Evolutionary conservation across 2,329 filamentous ascomycete species (phyloP), one percentile per base, ranked within the genome.

Genomic region (Botrytis aclada): DNA sequence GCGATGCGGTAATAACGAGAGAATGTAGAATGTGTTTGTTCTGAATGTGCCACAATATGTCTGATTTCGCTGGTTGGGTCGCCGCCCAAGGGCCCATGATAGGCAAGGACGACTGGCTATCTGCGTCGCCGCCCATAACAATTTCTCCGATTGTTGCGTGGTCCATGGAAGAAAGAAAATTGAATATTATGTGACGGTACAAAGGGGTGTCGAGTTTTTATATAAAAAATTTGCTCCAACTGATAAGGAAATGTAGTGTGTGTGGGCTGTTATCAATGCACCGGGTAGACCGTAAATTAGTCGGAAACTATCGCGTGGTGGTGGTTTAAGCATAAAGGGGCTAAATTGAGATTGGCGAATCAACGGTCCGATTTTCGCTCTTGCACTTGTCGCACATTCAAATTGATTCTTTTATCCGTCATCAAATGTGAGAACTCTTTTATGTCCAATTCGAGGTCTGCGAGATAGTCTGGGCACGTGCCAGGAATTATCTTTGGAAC

Each of bases 341-440:
- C 65, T 67, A 56, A 56, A 9, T 41, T 22, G 22, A 54, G 1
- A 67, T 67, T 67, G 45, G 54, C 56, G 54, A 47, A 69, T 61
- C 39, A 34, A 56, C 20, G 14, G 22, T n/a, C 39, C 45, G 20
- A 45, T 14, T 58, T 56, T 39, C 62, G 70, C 58, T 76, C 87
- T 79, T 84, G 88, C 92, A 98, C 97, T 83, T 98, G 95, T 75
- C 95, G 87, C 16, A 98, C 93, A 81, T 98, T 98, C 65, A 98
- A 80, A 81, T 98, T 98, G 78, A 98, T 89, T 75, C 95, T 87
- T 83, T 98, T 98, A 65, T 88, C 89, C 74, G 84, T 84, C 92
- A 98, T 95, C 95, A 95, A 98, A 2, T 93, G 93, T 77, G 85
- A 88, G 93, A 94, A 98, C 58, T 85, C 85, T 69, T 83, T 60